Conservation (phyloP, 2,329 filamentous ascomycete species). For the Aspergillus neoniger region DNA sequence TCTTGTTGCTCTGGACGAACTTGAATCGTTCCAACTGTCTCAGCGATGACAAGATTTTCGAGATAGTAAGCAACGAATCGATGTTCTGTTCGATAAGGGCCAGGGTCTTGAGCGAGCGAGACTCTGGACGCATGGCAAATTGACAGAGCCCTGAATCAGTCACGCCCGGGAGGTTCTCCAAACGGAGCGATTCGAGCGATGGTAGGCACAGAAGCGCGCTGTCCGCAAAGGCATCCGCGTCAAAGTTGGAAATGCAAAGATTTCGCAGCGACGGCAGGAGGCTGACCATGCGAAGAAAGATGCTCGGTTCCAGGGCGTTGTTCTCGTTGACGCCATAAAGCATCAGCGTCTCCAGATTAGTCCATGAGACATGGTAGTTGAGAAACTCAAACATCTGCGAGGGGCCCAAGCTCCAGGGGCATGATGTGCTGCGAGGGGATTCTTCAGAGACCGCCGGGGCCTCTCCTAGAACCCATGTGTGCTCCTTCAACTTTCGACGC, state of each 20-base stretch:
- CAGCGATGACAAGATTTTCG: slow-evolving; percentile 53
- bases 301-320: slow-evolving; percentile 54
- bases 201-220: slow-evolving; percentile 56
- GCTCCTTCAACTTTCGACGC: slow-evolving; percentile 55
- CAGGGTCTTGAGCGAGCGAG: slow-evolving; percentile 49
- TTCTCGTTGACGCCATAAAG: slow-evolving; percentile 50
- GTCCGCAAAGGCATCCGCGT: slow-evolving; percentile 57
- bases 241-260: slow-evolving; percentile 57
- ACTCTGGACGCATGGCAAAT: slow-evolving; percentile 51
- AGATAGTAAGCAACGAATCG: slow-evolving; percentile 53
- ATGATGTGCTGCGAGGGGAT: slow-evolving; percentile 38
- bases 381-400: slow-evolving; percentile 56
- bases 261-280: slow-evolving; percentile 56
- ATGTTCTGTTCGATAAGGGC: slow-evolving; percentile 57
- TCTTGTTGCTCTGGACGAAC: slow-evolving; percentile 53
- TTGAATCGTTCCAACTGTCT: slow-evolving; percentile 52
- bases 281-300: slow-evolving; percentile 56
- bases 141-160: slow-evolving; percentile 58
- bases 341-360: slow-evolving; percentile 55
- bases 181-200: slow-evolving; percentile 53
- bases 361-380: slow-evolving; percentile 55
- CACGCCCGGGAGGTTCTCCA: slow-evolving; percentile 58
- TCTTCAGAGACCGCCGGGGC: slow-evolving; percentile 43
- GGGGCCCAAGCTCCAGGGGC: slow-evolving; percentile 50
- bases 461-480: slow-evolving; percentile 58